Evolutionary conservation across 2,329 filamentous ascomycete genomes (phyloP), one percentile per base, ranked within the genome.

Genomic region (Zymoseptoria crescenta): DNA sequence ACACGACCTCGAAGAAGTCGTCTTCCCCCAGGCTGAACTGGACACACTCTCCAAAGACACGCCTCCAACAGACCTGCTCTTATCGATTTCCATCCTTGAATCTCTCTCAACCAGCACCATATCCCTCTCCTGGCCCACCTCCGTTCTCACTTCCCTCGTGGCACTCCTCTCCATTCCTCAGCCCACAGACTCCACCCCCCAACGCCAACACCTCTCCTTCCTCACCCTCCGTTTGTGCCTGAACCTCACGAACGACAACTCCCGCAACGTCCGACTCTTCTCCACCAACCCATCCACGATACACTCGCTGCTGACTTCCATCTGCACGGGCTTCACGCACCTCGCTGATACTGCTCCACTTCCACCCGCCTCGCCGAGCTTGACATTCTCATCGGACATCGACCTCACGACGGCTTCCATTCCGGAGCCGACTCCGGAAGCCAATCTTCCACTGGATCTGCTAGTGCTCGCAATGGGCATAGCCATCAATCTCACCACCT

Each of bases 401-500:
- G 73, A 76, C 29, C 78, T 83, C n/a, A 79, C 80, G 55, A 77
- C 78, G 8, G 74, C 87, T 8, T 77, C 85, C 10, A 67, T 72
- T 35, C 64, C 71, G 58, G 35, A 45, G 10, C 35, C 35, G 6
- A 16, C 35, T 1, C 35, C 35, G 16, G 35, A 45, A 45, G 35
- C 35, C 1, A 45, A 45, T 16, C 16, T 45, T 4, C 35, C 35
- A 5, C 76, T 92, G 56, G 87, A 96, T 65, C 81, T 84, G 54
- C 79, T 96, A 13, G 83, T 96, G 54, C 80, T 96, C 49, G 82
- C 89, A 56, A 77, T 96, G 48, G 92, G 91, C 0, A 84, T 90
- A 21, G 83, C 93, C 74, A 96, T 96, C 73, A 96, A 96, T 68
- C 82, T 96, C 57, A 83, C 89, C 8, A 91, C 96, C 71, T 87